Percentiles rank a stretch among this genome's conserved stretches.
These are phyloP conservation scores for Eucalyptus lansdowneana DNA, from an alignment of 345 rosid species.

Conservation along the genomic window DNA sequence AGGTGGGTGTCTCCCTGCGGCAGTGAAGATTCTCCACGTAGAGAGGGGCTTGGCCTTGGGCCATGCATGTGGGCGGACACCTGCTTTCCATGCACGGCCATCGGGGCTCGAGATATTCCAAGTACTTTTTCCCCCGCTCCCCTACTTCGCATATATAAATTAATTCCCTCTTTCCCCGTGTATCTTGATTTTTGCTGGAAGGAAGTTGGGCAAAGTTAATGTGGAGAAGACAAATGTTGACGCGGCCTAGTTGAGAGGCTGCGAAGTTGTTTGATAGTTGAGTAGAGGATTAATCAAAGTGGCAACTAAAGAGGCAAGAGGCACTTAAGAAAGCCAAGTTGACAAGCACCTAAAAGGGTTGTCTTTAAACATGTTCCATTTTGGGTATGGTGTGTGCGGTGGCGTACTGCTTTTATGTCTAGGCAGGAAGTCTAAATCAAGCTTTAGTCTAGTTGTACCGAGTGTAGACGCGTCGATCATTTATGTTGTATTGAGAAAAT, in stretches of 20 bases:
- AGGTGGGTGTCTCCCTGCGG: not conserved
- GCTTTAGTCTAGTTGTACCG: not conserved
- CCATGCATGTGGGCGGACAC: not conserved
- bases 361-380: not conserved
- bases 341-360: not conserved
- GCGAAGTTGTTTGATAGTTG: not conserved
- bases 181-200: not conserved
- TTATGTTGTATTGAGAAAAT: not conserved
- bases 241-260: not conserved
- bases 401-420: not conserved
- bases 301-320: not conserved
- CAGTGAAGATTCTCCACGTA: slow-evolving; percentile 9
- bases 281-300: not conserved
- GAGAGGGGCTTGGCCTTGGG: not conserved
- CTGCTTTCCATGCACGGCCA: slow-evolving; percentile 17
- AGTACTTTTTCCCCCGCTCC: not conserved
- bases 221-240: not conserved
- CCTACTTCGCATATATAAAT: not conserved
- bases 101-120: not conserved
- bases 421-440: not conserved
- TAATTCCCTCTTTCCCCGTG: not conserved
- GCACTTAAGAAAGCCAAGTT: not conserved
- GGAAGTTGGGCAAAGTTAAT: not conserved
- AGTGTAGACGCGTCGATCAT: not conserved
- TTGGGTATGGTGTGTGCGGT: not conserved